These are phyloP conservation scores for Blastobotrys raffinosifermentans DNA, from an alignment of 1,139 yeast species.

Conservation along the genomic window DNA sequence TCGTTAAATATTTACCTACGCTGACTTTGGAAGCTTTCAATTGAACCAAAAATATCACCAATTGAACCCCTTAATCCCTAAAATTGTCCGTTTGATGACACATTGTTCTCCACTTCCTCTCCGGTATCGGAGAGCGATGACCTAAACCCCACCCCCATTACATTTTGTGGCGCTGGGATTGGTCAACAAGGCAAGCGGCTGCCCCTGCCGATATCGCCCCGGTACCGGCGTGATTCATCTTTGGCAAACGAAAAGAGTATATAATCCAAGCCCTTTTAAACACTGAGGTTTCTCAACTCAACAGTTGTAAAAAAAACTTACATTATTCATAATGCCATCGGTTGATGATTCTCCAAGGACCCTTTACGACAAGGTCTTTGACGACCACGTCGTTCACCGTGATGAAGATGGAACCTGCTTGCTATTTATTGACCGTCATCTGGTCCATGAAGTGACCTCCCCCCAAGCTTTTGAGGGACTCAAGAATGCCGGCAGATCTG, in stretches of 20 bases:
- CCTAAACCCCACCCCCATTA: too few species aligned
- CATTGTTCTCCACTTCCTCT: too few species aligned
- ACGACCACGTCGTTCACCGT: slow-evolving; percentile 85
- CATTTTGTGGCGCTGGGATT: too few species aligned
- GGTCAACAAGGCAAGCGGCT: too few species aligned
- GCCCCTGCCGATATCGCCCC: slow-evolving; percentile 1
- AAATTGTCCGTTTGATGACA: too few species aligned
- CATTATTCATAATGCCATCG: slow-evolving; percentile 22
- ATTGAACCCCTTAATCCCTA: too few species aligned
- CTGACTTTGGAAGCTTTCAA: too few species aligned
- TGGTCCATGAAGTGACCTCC: slow-evolving; percentile 96
- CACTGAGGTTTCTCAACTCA: too few species aligned
- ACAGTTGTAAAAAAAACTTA: too few species aligned
- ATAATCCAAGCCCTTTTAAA: neutral
- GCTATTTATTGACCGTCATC: slow-evolving; percentile 89
- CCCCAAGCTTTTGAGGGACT: slow-evolving; percentile 99
- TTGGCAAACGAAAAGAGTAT: neutral
- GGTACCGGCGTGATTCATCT: neutral
- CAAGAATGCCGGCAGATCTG: slow-evolving; percentile 75
- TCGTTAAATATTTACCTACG: too few species aligned
- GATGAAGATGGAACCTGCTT: slow-evolving; percentile 84
- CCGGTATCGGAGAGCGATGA: too few species aligned
- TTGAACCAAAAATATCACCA: too few species aligned
- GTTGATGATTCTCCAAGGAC: slow-evolving; percentile 38
- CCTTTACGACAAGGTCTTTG: slow-evolving; percentile 91